Evolutionary conservation across 1,284 basidiomycete species (phyloP), one percentile per base, ranked within the genome.

Genomic region (Schizopora paradoxa): DNA sequence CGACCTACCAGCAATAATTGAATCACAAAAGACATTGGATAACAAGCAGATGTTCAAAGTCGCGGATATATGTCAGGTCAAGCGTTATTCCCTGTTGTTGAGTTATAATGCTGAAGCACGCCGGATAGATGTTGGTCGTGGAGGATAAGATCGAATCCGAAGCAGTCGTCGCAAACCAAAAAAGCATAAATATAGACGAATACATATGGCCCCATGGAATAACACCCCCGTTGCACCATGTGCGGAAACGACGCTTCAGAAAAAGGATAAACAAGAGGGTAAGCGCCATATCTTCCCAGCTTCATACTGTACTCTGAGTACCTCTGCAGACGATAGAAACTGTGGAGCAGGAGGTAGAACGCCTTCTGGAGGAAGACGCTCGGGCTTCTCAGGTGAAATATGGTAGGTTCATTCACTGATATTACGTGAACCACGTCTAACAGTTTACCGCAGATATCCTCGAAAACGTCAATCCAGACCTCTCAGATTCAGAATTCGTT

Each of bases 11-110:
- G 89, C 88, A 62, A 82, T 99, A 46, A 78, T 96, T 51, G 96
- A 99, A 63, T 82, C 91, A 18, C 94, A 99, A 66, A 99, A 98
- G 73, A 96, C 94, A 1, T 68, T 96, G 41, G 95, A 99, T 66
- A 91, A 86, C 62, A 91, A 93, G 61, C 89, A 94, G 59, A 86
- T 98, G 77, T 97, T 99, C 74, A 99, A 99, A 67, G 88, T 96
- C 1, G 93, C 93, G 25, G 96, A 99, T 61, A 97, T 99, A 66
- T 94, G 90, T 65, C 93, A 95, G 77, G 90, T 90, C 58, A 50
- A 56, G 25, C 5, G 6, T 54, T 41, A n/a, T 26, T 49, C 39
- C 32, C 10, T 46, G 34, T 32, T 18, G 18, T 36, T 52, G 21
- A 29, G 42, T 42, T 35, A 45, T 23, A 52, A 29, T 47, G 52